phyloP scores from a whole-genome alignment of 2,329 filamentous ascomycete species.

The Penicillium concentricum region DNA sequence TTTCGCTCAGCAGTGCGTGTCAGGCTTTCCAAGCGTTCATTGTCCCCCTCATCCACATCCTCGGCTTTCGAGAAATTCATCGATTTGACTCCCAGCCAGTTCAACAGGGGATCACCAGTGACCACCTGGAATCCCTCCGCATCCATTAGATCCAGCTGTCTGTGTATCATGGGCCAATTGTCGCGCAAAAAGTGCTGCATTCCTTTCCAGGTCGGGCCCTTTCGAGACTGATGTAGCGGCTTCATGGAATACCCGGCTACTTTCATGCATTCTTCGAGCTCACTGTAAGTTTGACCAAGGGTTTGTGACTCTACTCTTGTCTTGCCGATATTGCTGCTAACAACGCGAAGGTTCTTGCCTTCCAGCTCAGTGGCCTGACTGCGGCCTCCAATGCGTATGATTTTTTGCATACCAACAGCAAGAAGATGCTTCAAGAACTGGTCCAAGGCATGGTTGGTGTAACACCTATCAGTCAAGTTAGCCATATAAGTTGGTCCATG shows the following conservation, averaged over 20 bases:
- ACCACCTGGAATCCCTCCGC: not conserved
- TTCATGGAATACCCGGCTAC: not conserved
- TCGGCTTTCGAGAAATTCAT: not conserved
- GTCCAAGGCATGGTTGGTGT: constrained; percentile 65
- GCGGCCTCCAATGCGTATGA: constrained; percentile 10
- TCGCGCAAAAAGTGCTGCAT: not conserved
- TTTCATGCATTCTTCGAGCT: not conserved
- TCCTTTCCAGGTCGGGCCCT: not conserved
- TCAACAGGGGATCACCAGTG: not conserved
- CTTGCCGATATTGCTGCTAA: not conserved
- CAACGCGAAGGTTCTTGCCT: constrained; percentile 11
- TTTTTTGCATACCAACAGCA: constrained; percentile 53
- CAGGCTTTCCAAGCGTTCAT: not conserved
- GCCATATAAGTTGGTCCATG: no score
- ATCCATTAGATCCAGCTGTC: not conserved
- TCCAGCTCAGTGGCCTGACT: constrained; percentile 9
- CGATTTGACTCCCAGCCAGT: constrained; percentile 4
- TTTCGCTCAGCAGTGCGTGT: not conserved
- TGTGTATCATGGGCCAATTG: constrained; percentile 1
- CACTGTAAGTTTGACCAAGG: not conserved
- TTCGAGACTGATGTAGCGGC: constrained; percentile 6
- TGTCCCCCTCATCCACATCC: not conserved
- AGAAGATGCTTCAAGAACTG: constrained; percentile 64
- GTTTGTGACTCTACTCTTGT: constrained; percentile 4
- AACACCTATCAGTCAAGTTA: constrained; percentile 47